Conservation (phyloP, 2,329 filamentous ascomycete genomes). For the Tolypocladium ovalisporum region DNA sequence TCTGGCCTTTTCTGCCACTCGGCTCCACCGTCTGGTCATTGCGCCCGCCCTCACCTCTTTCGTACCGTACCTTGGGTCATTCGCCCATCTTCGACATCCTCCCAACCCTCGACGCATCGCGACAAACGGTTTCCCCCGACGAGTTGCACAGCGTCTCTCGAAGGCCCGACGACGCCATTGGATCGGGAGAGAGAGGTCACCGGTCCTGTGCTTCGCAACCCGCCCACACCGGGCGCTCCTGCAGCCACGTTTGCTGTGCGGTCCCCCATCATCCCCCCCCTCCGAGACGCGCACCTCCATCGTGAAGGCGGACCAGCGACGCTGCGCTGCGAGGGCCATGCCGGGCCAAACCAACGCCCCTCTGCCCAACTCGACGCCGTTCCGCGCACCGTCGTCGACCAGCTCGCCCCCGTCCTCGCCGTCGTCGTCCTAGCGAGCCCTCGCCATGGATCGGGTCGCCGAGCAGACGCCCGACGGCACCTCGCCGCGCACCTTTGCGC, state of each 20-base stretch:
- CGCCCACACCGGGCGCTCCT: neutral
- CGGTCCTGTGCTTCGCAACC: neutral
- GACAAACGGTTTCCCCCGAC: neutral
- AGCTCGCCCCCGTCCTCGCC: neutral
- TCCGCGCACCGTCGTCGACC: neutral
- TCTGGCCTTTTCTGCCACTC: neutral
- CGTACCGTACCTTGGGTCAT: neutral
- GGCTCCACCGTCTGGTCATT: neutral
- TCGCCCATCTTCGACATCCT: neutral
- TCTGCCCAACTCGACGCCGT: neutral
- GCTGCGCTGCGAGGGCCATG: neutral
- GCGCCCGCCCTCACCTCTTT: neutral
- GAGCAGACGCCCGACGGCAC: constrained; percentile 25
- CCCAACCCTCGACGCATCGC: neutral
- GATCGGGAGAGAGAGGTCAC: neutral
- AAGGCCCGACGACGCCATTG: neutral
- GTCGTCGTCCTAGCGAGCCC: neutral
- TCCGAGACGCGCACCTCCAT: neutral
- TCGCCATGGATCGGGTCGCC: constrained; percentile 17
- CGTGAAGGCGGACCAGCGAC: neutral
- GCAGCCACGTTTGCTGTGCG: neutral
- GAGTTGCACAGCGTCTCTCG: neutral
- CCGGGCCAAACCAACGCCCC: neutral
- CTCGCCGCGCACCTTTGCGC: constrained; percentile 45
- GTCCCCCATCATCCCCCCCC: no score